phyloP scores from a whole-genome alignment of 2,329 filamentous ascomycete species.

The Pyricularia grisea region DNA sequence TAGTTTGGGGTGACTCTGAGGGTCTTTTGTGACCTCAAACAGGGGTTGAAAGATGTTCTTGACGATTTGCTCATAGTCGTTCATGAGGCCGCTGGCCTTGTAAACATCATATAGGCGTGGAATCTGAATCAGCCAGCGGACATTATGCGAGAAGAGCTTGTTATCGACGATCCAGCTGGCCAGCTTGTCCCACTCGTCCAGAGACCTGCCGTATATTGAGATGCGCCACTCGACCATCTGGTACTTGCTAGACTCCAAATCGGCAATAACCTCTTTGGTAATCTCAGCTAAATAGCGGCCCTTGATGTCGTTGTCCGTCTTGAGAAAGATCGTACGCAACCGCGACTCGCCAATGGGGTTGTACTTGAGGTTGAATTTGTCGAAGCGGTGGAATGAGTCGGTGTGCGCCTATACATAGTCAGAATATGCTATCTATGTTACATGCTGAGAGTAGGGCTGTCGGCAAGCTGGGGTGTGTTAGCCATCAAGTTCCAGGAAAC shows the following conservation, averaged over 20 bases:
- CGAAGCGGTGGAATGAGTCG: conserved; percentile 96
- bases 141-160: conserved; percentile 95
- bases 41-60: conserved; percentile 87
- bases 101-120: conserved; percentile 94
- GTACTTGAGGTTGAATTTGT: conserved; percentile 99
- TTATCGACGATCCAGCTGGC: conserved; percentile 97
- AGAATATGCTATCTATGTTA: background rate
- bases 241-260: conserved; percentile 97
- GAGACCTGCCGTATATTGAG: conserved; percentile 85
- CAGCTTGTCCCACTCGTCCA: conserved; percentile 96
- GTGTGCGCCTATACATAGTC: conserved; percentile 68
- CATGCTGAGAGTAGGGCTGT: background rate
- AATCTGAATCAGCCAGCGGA: conserved; percentile 93
- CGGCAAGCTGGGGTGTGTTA: background rate
- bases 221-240: conserved; percentile 99
- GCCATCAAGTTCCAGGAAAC: conserved; percentile 21
- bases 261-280: conserved; percentile 93
- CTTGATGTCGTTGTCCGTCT: conserved; percentile 92
- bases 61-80: conserved; percentile 82
- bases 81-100: conserved; percentile 79
- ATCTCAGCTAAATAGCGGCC: conserved; percentile 95
- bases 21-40: conserved; percentile 88
- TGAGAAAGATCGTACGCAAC: conserved; percentile 85
- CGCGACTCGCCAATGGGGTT: conserved; percentile 95
- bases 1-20: conserved; percentile 78